phyloP scores from a whole-genome alignment of 2,329 filamentous ascomycete species.

The Fusarium sp. region DNA sequence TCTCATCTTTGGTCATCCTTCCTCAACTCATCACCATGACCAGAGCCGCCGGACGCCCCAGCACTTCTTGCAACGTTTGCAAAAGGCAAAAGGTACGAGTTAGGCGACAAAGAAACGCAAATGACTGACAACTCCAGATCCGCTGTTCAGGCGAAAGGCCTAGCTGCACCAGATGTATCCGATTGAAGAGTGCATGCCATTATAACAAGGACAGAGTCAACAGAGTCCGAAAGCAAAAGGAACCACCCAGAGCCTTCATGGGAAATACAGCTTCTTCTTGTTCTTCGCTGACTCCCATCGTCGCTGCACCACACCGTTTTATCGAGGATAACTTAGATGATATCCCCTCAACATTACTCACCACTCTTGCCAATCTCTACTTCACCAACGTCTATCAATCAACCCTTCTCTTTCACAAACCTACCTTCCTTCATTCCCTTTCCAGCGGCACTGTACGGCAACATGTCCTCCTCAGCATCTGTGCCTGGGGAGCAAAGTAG shows the following conservation, averaged over 20 bases:
- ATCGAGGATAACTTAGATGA: neutral
- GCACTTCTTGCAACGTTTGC: slow-evolving; percentile 30
- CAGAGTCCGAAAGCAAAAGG: fast-evolving
- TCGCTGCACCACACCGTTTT: too few relatives aligned
- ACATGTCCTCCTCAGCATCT: slow-evolving; percentile 30
- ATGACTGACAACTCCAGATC: slow-evolving; percentile 12
- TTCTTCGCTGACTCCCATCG: too few relatives aligned
- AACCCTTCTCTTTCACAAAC: slow-evolving; percentile 12
- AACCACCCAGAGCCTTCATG: too few relatives aligned
- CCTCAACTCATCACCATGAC: neutral
- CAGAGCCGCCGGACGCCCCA: slow-evolving; percentile 13
- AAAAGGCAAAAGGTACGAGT: slow-evolving; percentile 32
- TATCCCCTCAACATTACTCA: neutral
- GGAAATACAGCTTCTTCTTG: too few relatives aligned
- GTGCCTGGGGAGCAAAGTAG: slow-evolving; percentile 40
- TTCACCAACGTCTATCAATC: slow-evolving; percentile 37
- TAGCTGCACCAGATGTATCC: slow-evolving; percentile 28
- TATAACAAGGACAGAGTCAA: neutral
- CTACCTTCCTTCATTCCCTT: neutral
- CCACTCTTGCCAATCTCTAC: slow-evolving; percentile 7
- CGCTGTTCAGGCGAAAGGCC: slow-evolving; percentile 35
- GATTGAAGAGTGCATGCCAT: slow-evolving; percentile 5
- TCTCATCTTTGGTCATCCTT: neutral
- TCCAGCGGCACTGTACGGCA: neutral
- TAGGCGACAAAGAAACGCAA: too few relatives aligned